These are phyloP conservation scores for Ananas comosus DNA, from an alignment of 176 grass and related monocot species.

Conservation along the genomic window DNA sequence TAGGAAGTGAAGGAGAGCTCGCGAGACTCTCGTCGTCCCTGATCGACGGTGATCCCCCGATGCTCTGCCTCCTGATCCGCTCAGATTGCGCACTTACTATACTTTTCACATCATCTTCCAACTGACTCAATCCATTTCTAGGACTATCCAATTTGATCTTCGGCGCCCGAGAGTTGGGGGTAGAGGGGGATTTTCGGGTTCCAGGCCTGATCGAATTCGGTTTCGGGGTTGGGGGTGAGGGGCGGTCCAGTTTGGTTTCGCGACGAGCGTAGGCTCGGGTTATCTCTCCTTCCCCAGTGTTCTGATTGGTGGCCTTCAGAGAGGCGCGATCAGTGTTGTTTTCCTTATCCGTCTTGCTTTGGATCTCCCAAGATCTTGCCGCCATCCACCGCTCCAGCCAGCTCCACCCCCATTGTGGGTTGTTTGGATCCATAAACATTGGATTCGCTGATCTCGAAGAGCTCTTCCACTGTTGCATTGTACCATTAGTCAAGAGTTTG, in stretches of 20 bases:
- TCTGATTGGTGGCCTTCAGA: slow-evolving; percentile 37
- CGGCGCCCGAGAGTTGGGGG: background rate
- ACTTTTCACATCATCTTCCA: background rate
- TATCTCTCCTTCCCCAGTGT: slow-evolving; percentile 73
- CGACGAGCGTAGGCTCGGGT: slow-evolving; percentile 71
- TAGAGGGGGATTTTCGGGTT: background rate
- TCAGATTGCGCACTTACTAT: background rate
- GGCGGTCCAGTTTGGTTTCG: slow-evolving; percentile 9
- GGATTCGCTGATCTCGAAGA: slow-evolving; percentile 68
- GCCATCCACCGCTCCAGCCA: slow-evolving; percentile 99
- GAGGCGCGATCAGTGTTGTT: slow-evolving; percentile 42
- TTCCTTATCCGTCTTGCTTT: slow-evolving; percentile 44
- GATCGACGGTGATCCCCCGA: background rate
- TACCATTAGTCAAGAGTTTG: no score
- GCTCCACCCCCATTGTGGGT: slow-evolving; percentile 97
- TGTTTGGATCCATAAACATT: slow-evolving; percentile 93
- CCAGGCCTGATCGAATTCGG: background rate
- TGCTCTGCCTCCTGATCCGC: background rate
- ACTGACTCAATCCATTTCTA: background rate
- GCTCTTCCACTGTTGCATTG: slow-evolving; percentile 66
- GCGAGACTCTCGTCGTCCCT: slow-evolving; percentile 23
- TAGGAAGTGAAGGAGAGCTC: slow-evolving; percentile 28
- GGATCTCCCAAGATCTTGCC: slow-evolving; percentile 66
- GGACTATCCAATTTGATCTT: background rate
- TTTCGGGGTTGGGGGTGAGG: background rate